Evolutionary conservation across 1,139 yeast genomes (phyloP).

Genomic region (Ogataea hybrid): DNA sequence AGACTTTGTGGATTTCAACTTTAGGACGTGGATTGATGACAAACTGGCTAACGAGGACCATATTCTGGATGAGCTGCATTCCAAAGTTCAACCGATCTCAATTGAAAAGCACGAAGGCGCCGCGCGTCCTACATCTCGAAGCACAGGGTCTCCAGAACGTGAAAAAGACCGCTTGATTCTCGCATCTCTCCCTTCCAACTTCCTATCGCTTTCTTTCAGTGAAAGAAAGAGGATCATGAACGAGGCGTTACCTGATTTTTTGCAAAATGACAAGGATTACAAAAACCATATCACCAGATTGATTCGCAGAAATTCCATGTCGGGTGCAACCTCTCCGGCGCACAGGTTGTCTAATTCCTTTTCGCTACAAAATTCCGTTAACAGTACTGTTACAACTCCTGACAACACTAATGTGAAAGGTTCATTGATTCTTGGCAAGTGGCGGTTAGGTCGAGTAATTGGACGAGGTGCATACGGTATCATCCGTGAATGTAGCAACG

Average conservation of each 20-base stretch:
- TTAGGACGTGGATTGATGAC: constrained; percentile 31
- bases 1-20: constrained; percentile 48
- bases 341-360: constrained; percentile 22
- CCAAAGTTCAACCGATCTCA: constrained; percentile 39
- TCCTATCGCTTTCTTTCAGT: constrained; percentile 64
- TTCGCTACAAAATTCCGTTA: constrained; percentile 14
- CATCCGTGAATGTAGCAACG: constrained; percentile 56
- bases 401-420: constrained; percentile 56
- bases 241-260: constrained; percentile 49
- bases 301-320: constrained; percentile 25
- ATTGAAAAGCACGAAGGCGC: constrained; percentile 15
- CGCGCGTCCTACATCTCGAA: constrained; percentile 20
- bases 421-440: constrained; percentile 50
- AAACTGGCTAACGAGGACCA: constrained; percentile 10
- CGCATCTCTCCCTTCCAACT: constrained; percentile 49
- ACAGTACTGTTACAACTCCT: constrained; percentile 7
- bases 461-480: constrained; percentile 94
- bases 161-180: constrained; percentile 24
- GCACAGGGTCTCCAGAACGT: constrained; percentile 31
- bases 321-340: constrained; percentile 22
- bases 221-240: constrained; percentile 59
- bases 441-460: constrained; percentile 69
- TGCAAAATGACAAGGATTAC: constrained; percentile 28
- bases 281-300: constrained; percentile 32
- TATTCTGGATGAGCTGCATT: constrained; percentile 31